Evolutionary conservation across 768 basidiomycete species (phyloP), one percentile per base, ranked within the genome.

Genomic region (Leucogyrophana mollusca): DNA sequence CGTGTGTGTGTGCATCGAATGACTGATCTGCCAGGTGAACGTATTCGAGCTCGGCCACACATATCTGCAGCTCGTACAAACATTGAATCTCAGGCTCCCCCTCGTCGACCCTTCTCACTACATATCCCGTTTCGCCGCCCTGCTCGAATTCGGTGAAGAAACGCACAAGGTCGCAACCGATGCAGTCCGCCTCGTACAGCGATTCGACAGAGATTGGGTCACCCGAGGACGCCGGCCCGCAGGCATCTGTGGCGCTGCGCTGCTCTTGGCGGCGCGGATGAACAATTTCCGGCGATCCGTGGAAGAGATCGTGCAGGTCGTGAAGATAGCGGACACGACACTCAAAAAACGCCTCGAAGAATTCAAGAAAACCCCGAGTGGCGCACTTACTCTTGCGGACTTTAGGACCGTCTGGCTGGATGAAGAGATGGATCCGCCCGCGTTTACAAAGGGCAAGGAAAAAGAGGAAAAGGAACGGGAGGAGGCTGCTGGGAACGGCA

Each of bases 121-220:
- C 69, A 96, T 97, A 56, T 87, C 90, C 20, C 89, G 96, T 27
- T 99, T 98, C 57, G 87, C 94, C 13, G 85, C 92, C 10, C 77
- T 96, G 8, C 86, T 99, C 39, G 94, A 96, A 64, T 97, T 99
- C 55, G 94, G 94, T 3, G 93, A 94, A 38, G 93, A 95, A 61
- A 94, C 91, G 2, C 82, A 89, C 56, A 83, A 80, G 49, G 93
- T 99, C 4, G 93, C 95, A 2, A 82, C 86, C 4, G 96, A 99
- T 60, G 96, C 96, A 7, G 83, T 90, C 3, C 87, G 94, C 7
- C 87, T 98, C 37, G 93, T 98, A 25, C 85, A 89, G 49, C 82
- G 96, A 24, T 97, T 98, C 68, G 87, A 92, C 59, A 79, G 91
- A 20, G 96, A 98, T 66, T 99, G 96, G 96, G 94, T 99, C 80